A percentile compares a stretch with the other conserved stretches of the same genome.
Evolutionary conservation across 208 protist species (phyloP).

Genomic region (Acanthamoeba lenticulata): DNA sequence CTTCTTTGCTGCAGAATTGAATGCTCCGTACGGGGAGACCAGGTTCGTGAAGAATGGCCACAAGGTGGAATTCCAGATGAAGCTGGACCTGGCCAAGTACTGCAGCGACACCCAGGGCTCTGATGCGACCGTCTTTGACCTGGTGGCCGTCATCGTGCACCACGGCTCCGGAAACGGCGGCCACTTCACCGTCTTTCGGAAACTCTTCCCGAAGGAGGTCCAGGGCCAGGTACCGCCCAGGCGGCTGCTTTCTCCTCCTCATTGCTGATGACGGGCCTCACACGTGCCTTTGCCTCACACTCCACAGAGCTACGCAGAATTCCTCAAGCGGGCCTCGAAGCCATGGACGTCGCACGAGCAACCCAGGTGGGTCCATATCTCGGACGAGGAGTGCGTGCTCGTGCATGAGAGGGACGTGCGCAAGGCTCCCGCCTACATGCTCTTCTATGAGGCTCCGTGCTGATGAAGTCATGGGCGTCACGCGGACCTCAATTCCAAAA

Average conservation of each 20-base stretch:
- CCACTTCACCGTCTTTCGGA: constrained; percentile 20
- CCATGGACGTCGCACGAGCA: neutral
- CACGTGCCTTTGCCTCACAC: neutral
- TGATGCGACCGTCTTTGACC: neutral
- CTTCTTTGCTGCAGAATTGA: neutral
- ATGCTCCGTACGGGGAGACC: neutral
- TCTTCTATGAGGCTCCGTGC: constrained; percentile 54
- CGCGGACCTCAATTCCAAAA: too few species aligned
- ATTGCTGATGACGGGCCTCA: neutral
- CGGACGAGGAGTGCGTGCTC: neutral
- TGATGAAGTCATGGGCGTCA: too few species aligned
- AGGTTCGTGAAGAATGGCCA: neutral
- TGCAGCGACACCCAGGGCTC: neutral
- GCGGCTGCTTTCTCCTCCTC: neutral
- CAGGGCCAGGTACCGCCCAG: neutral
- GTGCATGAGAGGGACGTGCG: neutral
- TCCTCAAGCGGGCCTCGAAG: neutral
- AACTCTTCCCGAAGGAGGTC: neutral
- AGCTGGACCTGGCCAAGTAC: neutral
- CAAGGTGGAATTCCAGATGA: neutral
- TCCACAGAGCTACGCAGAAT: neutral
- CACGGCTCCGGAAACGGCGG: neutral
- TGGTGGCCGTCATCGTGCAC: constrained; percentile 19
- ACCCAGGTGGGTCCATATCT: neutral
- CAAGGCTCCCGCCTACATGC: neutral